Conservation (phyloP, 164 flowering plant species). For the Dillenia turbinata region DNA sequence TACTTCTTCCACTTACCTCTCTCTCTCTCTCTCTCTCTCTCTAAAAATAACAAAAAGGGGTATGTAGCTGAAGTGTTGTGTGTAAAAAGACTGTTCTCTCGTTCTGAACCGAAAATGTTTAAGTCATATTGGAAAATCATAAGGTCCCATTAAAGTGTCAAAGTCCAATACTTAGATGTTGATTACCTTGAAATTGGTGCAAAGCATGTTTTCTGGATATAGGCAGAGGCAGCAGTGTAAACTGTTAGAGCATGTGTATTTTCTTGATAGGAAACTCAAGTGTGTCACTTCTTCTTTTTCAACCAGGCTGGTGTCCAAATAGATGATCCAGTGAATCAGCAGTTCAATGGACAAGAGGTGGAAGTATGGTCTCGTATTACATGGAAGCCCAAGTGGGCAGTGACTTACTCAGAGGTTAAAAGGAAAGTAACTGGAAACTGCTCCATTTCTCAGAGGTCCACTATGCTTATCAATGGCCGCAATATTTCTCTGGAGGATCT, state of each 20-base stretch:
- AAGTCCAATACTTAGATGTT: no score
- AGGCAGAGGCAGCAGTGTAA: no score
- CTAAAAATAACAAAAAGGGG: background rate
- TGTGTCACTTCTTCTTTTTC: constrained; percentile 5
- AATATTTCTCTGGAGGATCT: constrained; percentile 59
- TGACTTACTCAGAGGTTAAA: constrained; percentile 64
- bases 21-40: background rate
- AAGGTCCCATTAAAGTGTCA: no score
- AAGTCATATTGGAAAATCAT: no score
- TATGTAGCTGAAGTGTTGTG: no score
- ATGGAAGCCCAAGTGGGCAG: constrained; percentile 92
- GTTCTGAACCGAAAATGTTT: no score
- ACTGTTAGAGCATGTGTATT: no score
- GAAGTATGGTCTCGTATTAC: constrained; percentile 91
- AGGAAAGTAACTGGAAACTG: constrained; percentile 60
- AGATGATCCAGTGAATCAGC: constrained; percentile 56
- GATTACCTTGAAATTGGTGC: no score
- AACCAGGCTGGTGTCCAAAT: constrained; percentile 74
- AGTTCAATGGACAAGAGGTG: constrained; percentile 91
- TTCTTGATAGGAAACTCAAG: background rate
- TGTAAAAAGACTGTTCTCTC: no score
- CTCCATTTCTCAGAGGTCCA: constrained; percentile 70
- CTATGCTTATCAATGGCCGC: constrained; percentile 62
- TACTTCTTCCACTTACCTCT: no score
- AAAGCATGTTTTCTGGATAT: no score